Conservation (phyloP, 1,284 basidiomycete genomes). For the Moesziomyces sp. region DNA sequence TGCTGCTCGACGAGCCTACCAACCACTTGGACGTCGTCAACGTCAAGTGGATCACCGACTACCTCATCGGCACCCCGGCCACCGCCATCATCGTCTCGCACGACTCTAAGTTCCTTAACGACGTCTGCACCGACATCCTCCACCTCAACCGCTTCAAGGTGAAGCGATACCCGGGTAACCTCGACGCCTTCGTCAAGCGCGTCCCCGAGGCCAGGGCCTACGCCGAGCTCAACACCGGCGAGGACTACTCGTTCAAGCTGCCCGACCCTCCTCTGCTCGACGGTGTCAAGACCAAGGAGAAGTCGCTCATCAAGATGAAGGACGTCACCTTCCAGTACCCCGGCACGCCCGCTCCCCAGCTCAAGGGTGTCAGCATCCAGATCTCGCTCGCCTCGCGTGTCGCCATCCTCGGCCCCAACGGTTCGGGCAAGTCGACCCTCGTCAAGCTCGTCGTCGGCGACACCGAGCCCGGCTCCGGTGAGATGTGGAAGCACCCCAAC, state of each 20-base stretch:
- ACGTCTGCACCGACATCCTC: slow-evolving; percentile 67
- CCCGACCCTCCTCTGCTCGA: slow-evolving; percentile 67
- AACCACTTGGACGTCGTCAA: slow-evolving; percentile 68
- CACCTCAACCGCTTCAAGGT: slow-evolving; percentile 69
- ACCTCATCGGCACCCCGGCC: slow-evolving; percentile 60
- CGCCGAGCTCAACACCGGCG: slow-evolving; percentile 66
- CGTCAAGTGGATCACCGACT: slow-evolving; percentile 68
- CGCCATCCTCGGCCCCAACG: slow-evolving; percentile 67
- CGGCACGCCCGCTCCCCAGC: slow-evolving; percentile 64
- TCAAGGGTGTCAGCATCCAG: slow-evolving; percentile 67
- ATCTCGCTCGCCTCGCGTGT: slow-evolving; percentile 68
- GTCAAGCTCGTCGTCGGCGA: slow-evolving; percentile 68
- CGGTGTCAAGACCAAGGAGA: slow-evolving; percentile 69
- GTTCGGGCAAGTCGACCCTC: slow-evolving; percentile 67
- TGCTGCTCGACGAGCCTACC: slow-evolving; percentile 67
- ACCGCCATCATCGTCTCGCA: slow-evolving; percentile 68
- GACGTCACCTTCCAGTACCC: slow-evolving; percentile 68
- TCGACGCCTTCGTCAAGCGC: slow-evolving; percentile 67
- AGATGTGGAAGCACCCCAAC: slow-evolving; percentile 68
- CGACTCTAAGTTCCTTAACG: slow-evolving; percentile 67
- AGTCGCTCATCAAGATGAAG: slow-evolving; percentile 68
- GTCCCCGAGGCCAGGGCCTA: slow-evolving; percentile 67
- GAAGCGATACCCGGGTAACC: slow-evolving; percentile 67
- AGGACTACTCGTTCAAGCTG: slow-evolving; percentile 68
- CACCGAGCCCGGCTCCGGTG: slow-evolving; percentile 66